phyloP scores from a whole-genome alignment of 2,329 filamentous ascomycete species.

The Claviceps sp. region DNA sequence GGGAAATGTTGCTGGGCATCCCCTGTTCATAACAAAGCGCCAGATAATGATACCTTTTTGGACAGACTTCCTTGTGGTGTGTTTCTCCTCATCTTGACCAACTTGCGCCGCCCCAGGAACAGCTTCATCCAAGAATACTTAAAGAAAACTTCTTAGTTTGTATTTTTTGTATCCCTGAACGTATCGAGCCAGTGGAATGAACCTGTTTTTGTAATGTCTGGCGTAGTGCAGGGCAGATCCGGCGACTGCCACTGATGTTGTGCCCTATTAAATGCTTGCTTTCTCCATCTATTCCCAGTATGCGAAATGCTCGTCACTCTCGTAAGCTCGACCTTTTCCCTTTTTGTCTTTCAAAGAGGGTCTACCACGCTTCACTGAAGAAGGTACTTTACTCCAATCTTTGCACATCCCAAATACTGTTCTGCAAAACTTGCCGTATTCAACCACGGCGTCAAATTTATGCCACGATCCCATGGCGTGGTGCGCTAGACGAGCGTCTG shows the following conservation, averaged over 20 bases:
- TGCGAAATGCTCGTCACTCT: neutral
- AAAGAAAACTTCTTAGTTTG: too few species aligned
- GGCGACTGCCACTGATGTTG: neutral
- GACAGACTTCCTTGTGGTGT: too few species aligned
- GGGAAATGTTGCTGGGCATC: too few species aligned
- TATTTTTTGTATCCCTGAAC: too few species aligned
- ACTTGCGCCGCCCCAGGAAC: too few species aligned
- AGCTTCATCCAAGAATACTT: too few species aligned
- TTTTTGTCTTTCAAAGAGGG: neutral
- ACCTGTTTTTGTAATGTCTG: neutral
- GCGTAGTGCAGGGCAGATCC: neutral
- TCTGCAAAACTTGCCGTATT: slow-evolving; percentile 14
- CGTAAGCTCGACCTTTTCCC: neutral
- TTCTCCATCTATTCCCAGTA: neutral
- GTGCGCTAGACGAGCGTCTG: slow-evolving; percentile 11
- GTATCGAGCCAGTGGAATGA: neutral
- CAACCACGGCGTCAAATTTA: slow-evolving; percentile 9
- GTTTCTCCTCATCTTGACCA: too few species aligned
- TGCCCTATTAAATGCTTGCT: neutral
- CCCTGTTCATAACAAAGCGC: too few species aligned
- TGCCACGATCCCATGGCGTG: slow-evolving; percentile 13
- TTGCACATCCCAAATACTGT: slow-evolving; percentile 11
- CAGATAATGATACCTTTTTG: too few species aligned
- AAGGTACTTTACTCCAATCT: slow-evolving; percentile 11
- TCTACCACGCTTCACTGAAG: neutral